Evolutionary conservation across 148 eudicot genomes (phyloP).

Genomic region (Vaccinium darrowii): DNA sequence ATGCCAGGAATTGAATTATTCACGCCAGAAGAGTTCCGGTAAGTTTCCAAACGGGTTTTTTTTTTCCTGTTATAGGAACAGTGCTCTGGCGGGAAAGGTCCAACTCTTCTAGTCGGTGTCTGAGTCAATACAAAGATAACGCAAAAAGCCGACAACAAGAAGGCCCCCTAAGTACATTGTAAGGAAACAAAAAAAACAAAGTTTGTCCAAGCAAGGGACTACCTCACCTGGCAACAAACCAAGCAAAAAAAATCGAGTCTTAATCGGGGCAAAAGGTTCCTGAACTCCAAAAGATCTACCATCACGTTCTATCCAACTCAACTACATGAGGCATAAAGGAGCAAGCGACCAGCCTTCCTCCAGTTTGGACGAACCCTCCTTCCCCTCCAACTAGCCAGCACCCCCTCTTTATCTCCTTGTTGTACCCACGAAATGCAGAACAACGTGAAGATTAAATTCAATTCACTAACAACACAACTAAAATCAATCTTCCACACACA

Average conservation of each 20-base stretch:
- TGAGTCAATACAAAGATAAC: conserved; percentile 57
- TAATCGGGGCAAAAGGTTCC: background rate
- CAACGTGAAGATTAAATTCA: too few relatives aligned
- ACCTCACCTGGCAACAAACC: background rate
- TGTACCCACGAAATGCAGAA: too few relatives aligned
- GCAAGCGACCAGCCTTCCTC: background rate
- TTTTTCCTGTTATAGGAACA: background rate
- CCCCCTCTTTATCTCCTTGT: background rate
- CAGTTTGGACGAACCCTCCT: background rate
- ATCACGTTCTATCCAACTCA: background rate
- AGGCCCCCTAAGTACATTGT: background rate
- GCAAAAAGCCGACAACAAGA: background rate
- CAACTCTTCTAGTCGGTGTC: conserved; percentile 51
- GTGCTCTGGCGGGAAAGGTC: background rate
- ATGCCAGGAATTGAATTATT: conserved; percentile 5
- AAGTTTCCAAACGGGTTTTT: background rate
- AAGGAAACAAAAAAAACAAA: background rate
- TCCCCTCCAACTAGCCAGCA: background rate
- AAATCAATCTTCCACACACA: background rate
- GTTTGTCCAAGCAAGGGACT: background rate
- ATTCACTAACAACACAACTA: background rate
- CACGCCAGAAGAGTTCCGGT: background rate
- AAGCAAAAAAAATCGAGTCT: background rate
- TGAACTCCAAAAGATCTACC: background rate
- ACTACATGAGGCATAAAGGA: background rate